Evolutionary conservation across 192 early-diverging fungal genomes (phyloP).

Genomic region (Backusella macrospora): DNA sequence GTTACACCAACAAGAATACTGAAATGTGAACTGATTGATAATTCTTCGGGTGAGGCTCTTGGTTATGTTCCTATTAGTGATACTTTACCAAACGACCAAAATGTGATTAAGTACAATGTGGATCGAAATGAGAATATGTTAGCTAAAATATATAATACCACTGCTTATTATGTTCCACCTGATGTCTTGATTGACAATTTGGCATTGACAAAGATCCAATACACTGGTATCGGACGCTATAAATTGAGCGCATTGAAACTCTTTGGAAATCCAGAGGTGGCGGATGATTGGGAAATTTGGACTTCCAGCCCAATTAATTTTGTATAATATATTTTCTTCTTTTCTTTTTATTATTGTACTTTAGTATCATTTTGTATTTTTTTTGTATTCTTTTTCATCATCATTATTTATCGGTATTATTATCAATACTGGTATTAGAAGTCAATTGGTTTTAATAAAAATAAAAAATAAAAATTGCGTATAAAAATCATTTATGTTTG

Average conservation of each 20-base stretch:
- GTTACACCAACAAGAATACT: constrained; percentile 26
- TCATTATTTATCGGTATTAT: too few species aligned
- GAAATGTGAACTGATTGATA: constrained; percentile 25
- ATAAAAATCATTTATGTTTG: too few species aligned
- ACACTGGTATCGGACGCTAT: not conserved
- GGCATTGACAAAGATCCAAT: not conserved
- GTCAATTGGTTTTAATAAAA: too few species aligned
- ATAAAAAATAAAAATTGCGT: too few species aligned
- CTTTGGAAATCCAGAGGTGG: constrained; percentile 33
- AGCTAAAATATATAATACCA: not conserved
- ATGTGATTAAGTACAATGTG: not conserved
- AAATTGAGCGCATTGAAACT: constrained; percentile 34
- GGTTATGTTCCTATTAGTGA: constrained; percentile 4
- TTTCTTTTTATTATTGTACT: not conserved
- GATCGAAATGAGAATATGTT: constrained; percentile 9
- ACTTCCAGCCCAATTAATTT: constrained; percentile 15
- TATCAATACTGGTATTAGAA: too few species aligned
- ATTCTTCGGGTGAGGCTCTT: constrained; percentile 4
- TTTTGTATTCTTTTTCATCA: too few species aligned
- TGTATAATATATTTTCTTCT: not conserved
- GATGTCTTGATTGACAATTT: not conserved
- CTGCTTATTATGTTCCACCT: not conserved
- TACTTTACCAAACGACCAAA: constrained; percentile 14
- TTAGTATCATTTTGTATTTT: too few species aligned
- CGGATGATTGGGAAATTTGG: constrained; percentile 26